Evolutionary conservation across 2,329 filamentous ascomycete species (phyloP), one percentile per base, ranked within the genome.

Genomic region (Fusarium hostae): DNA sequence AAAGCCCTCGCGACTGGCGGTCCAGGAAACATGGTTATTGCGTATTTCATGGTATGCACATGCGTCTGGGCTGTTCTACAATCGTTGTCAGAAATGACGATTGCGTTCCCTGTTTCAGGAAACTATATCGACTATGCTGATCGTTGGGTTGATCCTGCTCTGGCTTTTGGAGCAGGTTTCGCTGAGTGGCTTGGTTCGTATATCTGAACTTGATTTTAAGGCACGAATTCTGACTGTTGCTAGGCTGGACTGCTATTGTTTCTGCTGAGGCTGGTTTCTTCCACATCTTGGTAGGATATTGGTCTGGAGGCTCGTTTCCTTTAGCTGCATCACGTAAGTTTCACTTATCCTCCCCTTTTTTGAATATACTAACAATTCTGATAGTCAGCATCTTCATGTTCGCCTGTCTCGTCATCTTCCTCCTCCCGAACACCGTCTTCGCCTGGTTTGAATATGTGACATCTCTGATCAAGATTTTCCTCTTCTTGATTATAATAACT

Each of bases 141-240:
- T 32, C 60, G 68, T 11, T 74, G 71, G 65, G 71, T 74, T 13
- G 72, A 74, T 8, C 72, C 68, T 12, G 65, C 71, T 9, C 9
- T 74, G n/a, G 71, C 71, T 1, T 74, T 74, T 50, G 65, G 70
- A 9, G 72, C 72, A 18, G 72, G 72, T 15, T 74, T 74, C 32
- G 72, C 72, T 9, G 68, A 74, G 37, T 74, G 71, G 71, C 64
- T 74, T 37, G 70, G 71, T 73, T 39, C 18, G 28, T 15, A 9
- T 1, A 9, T 20, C n/a, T 15, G 0, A 15, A 16, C 24, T 26
- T 37, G 35, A 60, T 18, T 22, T 18, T 16, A 11, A 9, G 48
- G n/a, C 9, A 6, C 4, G 2, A 2, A 5, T 41, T 43, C 30
- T 34, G 32, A 60, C 24, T 30, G 4, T 3, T 43, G 1, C 8